Evolutionary conservation across 2,329 filamentous ascomycete genomes (phyloP), one percentile per base, ranked within the genome.

Genomic region (Fusarium begoniae): DNA sequence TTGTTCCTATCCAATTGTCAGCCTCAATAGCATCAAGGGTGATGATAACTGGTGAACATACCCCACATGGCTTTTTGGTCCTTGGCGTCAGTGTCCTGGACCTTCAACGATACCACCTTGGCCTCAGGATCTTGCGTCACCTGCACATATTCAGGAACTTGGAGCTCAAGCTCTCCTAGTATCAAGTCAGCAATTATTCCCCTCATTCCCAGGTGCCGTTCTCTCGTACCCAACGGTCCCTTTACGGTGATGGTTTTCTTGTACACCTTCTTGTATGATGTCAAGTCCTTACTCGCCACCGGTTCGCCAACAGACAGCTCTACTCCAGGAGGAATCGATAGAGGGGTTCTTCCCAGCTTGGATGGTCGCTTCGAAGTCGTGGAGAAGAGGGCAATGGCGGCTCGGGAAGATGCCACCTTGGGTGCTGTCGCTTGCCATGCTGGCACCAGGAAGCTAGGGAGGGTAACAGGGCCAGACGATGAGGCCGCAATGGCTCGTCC

Each of bases 1-100:
- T 93, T 11, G 96, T 98, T 72, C 95, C 95, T 98, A 72, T 26
- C 30, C 50, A 62, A 38, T 30, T 65, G 41, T 76, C 43, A 78
- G 69, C 14, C 30, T 56, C 13, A 15, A 30, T 61, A 28, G 26
- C n/a, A 13, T 45, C 26, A 9, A 38, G 14, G 28, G 26, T 12
- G n/a, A 30, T 26, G 20, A 56, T 14, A 18, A 32, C 28, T 9
- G 35, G 47, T 58, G 40, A 65, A 82, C 83, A 61, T 77, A 98
- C 96, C 96, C 96, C 96, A 98, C 95, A 98, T 98, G 83, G 93
- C 93, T 81, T 92, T 92, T 84, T 98, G 96, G 72, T 93, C 87
- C 84, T 91, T 92, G 60, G 90, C 83, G 24, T 90, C 85, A 24
- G 86, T 83, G 82, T 98, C 89, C 79, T 91, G 83, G 17, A 99